These are phyloP conservation scores for Talaromyces atroroseus DNA, from an alignment of 2,329 filamentous ascomycete species.

Conservation along the genomic window DNA sequence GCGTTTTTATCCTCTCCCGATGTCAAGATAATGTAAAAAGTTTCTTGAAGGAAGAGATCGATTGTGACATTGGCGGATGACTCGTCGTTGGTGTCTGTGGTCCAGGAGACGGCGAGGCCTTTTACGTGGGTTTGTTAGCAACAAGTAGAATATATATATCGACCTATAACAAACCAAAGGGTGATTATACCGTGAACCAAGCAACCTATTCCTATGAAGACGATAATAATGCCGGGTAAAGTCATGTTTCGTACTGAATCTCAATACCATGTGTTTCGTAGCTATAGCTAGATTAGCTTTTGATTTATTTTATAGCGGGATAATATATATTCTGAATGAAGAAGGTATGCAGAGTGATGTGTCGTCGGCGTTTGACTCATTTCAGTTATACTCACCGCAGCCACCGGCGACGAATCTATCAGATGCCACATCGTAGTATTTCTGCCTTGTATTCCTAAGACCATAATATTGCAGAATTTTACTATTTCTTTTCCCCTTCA, in stretches of 20 bases:
- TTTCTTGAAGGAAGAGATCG: not conserved
- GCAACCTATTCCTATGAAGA: not conserved
- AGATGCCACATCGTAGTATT: not conserved
- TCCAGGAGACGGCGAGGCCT: conserved; percentile 7
- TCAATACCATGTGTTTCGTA: not conserved
- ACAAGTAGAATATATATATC: not conserved
- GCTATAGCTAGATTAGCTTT: not conserved
- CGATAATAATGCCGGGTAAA: not conserved
- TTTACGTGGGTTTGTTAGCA: not conserved
- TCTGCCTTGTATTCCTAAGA: not conserved
- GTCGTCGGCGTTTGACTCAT: not conserved
- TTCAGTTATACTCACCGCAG: not conserved
- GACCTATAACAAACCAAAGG: not conserved
- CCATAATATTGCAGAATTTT: not conserved
- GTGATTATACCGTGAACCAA: not conserved
- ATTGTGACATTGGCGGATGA: not conserved
- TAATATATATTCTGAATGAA: not conserved
- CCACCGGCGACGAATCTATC: not conserved
- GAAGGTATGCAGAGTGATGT: not conserved
- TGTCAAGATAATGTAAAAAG: not conserved
- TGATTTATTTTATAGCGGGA: not conserved
- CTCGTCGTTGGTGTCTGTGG: conserved; percentile 7
- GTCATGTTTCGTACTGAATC: not conserved
- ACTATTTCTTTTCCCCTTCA: not conserved
- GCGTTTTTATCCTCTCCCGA: not conserved